Conservation (phyloP, 129 eudicot genomes). For the Flaveria sonorensis region DNA sequence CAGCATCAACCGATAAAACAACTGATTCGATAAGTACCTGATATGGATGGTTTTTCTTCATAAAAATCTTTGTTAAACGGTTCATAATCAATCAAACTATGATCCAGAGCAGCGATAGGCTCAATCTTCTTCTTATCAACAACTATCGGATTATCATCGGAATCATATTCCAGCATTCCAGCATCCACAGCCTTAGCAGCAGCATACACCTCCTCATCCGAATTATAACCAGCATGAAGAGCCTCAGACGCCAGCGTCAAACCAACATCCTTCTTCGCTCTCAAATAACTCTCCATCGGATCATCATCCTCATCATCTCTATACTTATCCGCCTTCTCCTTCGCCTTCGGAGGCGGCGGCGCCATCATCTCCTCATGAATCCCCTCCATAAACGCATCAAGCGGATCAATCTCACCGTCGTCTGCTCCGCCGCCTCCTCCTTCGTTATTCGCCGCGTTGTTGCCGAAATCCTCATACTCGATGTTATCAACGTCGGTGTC, state of each 20-base stretch:
- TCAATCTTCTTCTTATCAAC: slow-evolving; percentile 88
- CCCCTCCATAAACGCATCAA: slow-evolving; percentile 98
- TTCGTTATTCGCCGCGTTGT: slow-evolving; percentile 18
- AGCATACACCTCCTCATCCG: slow-evolving; percentile 98
- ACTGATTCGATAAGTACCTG: slow-evolving; percentile 45
- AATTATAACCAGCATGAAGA: slow-evolving; percentile 82
- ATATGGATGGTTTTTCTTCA: slow-evolving; percentile 85
- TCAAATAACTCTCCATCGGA: slow-evolving; percentile 88
- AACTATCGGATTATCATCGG: slow-evolving; percentile 84
- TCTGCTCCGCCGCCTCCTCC: slow-evolving; percentile 29
- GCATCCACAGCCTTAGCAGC: slow-evolving; percentile 98
- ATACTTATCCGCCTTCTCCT: slow-evolving; percentile 77
- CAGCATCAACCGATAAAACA: background rate
- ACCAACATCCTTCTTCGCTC: slow-evolving; percentile 85
- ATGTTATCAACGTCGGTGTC: slow-evolving; percentile 83
- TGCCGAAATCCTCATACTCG: slow-evolving; percentile 61
- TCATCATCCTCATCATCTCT: slow-evolving; percentile 87
- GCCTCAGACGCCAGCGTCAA: slow-evolving; percentile 84
- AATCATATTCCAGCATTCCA: slow-evolving; percentile 91
- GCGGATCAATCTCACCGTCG: slow-evolving; percentile 84
- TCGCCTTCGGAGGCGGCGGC: slow-evolving; percentile 64
- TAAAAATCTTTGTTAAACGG: slow-evolving; percentile 85
- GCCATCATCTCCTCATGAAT: slow-evolving; percentile 89
- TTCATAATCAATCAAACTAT: slow-evolving; percentile 71
- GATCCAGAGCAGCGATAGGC: slow-evolving; percentile 88